phyloP scores from a whole-genome alignment of 2,329 filamentous ascomycete genomes.

The Sphaerostilbella broomeana region DNA sequence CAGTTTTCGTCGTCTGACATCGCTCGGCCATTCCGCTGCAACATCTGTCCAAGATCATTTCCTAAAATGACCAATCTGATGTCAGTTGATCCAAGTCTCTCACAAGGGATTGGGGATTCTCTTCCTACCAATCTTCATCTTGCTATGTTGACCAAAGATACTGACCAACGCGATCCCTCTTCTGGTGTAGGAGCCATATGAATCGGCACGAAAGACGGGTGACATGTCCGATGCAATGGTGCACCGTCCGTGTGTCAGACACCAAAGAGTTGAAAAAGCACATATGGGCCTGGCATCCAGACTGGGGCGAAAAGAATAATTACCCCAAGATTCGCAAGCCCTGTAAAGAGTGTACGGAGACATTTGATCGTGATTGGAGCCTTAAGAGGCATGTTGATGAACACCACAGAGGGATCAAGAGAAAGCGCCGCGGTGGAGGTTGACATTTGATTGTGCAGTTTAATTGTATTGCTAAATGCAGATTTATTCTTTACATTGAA shows the following conservation, averaged over 20 bases:
- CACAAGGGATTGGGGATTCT: too few species aligned
- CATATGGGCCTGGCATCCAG: constrained; percentile 5
- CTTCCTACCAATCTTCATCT: too few species aligned
- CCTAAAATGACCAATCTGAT: too few species aligned
- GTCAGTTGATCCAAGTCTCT: constrained; percentile 5
- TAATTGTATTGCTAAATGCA: too few species aligned
- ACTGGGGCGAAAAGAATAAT: constrained; percentile 2
- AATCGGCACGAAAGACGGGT: constrained; percentile 2
- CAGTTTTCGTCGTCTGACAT: too few species aligned
- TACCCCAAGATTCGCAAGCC: neutral
- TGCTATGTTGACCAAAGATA: too few species aligned
- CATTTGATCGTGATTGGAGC: constrained; percentile 1
- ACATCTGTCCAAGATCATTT: neutral
- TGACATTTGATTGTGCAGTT: too few species aligned
- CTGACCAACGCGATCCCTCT: neutral
- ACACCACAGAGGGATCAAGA: neutral
- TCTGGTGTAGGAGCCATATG: constrained; percentile 4
- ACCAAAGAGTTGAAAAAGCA: constrained; percentile 3
- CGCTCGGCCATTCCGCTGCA: neutral
- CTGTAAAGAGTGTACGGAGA: neutral
- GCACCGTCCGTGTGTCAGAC: neutral
- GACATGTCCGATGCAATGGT: constrained; percentile 1
- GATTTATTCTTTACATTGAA: too few species aligned
- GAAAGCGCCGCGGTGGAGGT: constrained; percentile 3
- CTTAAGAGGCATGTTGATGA: constrained; percentile 6